Percentiles rank a stretch among this genome's conserved stretches.
Conservation (phyloP, 257 asterid genomes). For the Schizonepeta tenuifolia region DNA sequence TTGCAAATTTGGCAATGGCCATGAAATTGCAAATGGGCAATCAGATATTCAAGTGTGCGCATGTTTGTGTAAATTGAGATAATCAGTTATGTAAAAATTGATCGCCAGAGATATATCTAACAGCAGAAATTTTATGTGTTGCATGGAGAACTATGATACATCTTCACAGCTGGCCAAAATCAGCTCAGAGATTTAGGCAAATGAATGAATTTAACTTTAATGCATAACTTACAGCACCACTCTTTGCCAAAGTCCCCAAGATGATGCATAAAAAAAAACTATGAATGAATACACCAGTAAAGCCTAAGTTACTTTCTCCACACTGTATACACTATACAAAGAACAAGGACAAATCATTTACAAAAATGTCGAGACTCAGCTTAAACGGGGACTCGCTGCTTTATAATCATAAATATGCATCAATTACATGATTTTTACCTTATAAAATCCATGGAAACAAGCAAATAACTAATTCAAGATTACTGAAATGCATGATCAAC, state of each 20-base stretch:
- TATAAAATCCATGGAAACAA: conserved; percentile 11
- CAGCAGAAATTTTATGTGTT: background rate
- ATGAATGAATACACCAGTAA: background rate
- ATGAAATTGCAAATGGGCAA: conserved; percentile 1
- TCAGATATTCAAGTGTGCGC: background rate
- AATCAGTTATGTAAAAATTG: background rate
- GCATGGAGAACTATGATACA: conserved; percentile 1
- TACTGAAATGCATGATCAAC: background rate
- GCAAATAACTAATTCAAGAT: background rate
- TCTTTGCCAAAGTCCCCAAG: conserved; percentile 4
- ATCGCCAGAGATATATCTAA: conserved; percentile 18
- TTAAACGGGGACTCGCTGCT: background rate
- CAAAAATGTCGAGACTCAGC: conserved; percentile 7
- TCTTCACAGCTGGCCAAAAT: background rate
- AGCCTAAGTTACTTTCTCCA: background rate
- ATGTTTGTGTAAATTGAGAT: background rate
- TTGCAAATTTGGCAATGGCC: background rate
- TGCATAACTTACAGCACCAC: conserved; percentile 6
- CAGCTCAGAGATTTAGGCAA: conserved; percentile 2
- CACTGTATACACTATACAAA: background rate
- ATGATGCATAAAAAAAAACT: background rate
- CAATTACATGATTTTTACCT: conserved; percentile 3
- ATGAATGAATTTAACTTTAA: conserved; percentile 7
- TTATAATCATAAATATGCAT: conserved; percentile 15
- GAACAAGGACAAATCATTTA: conserved; percentile 6